Evolutionary conservation across 2,329 filamentous ascomycete genomes (phyloP), one percentile per base, ranked within the genome.

Genomic region (Fusarium sp.): DNA sequence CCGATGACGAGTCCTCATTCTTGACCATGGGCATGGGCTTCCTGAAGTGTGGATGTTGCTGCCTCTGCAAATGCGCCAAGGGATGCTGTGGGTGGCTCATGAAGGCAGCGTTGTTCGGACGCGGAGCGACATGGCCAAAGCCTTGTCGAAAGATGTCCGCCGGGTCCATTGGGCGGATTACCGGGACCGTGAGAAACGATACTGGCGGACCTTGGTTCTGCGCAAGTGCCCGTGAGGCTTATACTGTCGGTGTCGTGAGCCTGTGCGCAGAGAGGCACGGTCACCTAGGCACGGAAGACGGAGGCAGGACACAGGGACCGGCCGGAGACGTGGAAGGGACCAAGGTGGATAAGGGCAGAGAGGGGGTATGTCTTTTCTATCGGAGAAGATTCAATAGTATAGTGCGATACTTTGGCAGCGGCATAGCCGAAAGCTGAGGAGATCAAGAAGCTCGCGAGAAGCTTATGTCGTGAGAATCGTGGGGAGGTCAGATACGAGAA

Each of bases 141-240:
- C 85, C 87, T 77, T 87, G 87, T 71, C 85, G 86, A 74, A 89
- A 88, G 74, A 89, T 82, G 75, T 85, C 83, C 68, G 84, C 82
- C 69, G 85, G 82, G 77, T 90, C 86, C 88, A 90, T 90, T 70
- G 71, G 67, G 59, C 59, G 55, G 33, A 34, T 54, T 38, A 55
- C 58, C 46, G 50, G 27, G 34, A 31, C 49, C 58, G 61, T 42
- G 46, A 59, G 51, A 58, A 58, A 54, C 50, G 25, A 60, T 55
- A 58, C 34, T 44, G 54, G 51, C 55, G 46, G 54, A 16, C 13
- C 44, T 38, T 44, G 38, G 49, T 57, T 33, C 51, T 58, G 69
- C 44, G 58, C 63, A 61, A 62, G 61, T 56, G 64, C 72, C 44
- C 58, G 38, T 49, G 40, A 50, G 53, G 59, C 46, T 11, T 53